A percentile compares a stretch with the other conserved stretches of the same genome.
These are phyloP conservation scores for Pulveroboletus ravenelii DNA, from an alignment of 768 basidiomycete species.

Conservation along the genomic window DNA sequence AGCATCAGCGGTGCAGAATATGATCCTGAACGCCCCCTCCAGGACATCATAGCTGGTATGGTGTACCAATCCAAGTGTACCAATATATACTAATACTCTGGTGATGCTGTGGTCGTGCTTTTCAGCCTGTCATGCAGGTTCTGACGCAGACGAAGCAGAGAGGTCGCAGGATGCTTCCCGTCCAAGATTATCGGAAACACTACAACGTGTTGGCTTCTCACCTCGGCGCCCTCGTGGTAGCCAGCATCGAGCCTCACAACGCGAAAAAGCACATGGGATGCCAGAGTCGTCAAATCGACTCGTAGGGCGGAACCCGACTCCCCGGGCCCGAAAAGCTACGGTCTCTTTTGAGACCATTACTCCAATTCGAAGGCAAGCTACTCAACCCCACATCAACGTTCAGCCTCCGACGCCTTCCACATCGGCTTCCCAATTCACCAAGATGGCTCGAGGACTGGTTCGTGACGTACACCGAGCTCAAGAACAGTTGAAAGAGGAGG, in stretches of 20 bases:
- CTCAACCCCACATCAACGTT: constrained; percentile 47
- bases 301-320: constrained; percentile 29
- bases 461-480: constrained; percentile 50
- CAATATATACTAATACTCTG: neutral
- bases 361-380: constrained; percentile 22
- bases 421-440: constrained; percentile 53
- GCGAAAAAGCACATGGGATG: constrained; percentile 1
- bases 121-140: constrained; percentile 43
- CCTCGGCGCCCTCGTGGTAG: constrained; percentile 66
- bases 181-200: constrained; percentile 65
- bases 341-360: constrained; percentile 29
- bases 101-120: constrained; percentile 26
- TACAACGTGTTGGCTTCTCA: constrained; percentile 66
- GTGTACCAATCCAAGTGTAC: neutral
- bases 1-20: constrained; percentile 76
- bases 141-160: constrained; percentile 48
- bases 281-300: constrained; percentile 12
- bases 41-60: constrained; percentile 64
- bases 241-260: constrained; percentile 25
- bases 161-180: constrained; percentile 41
- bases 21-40: constrained; percentile 76
- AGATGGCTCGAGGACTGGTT: constrained; percentile 51
- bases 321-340: constrained; percentile 29
- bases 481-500: constrained; percentile 19
- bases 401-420: constrained; percentile 61